These are phyloP conservation scores for Pythium rishiriense DNA, from an alignment of 352 stramenopile species.

Conservation along the genomic window DNA sequence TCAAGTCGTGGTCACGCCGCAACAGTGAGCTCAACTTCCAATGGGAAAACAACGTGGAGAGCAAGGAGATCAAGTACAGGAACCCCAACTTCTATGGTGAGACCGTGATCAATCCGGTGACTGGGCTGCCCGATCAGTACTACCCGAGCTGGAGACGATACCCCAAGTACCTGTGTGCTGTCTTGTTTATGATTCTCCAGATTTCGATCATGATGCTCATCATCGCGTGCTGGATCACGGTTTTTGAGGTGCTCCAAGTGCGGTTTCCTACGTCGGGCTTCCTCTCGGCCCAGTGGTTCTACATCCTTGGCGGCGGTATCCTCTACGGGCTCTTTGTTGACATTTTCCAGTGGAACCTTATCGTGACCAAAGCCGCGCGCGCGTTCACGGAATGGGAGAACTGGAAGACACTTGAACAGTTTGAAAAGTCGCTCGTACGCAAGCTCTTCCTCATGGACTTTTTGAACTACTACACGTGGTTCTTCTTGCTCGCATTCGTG, in stretches of 20 bases:
- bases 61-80: conserved; percentile 66
- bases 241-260: conserved; percentile 77
- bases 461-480: conserved; percentile 90
- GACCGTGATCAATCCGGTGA: conserved; percentile 61
- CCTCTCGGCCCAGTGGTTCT: conserved; percentile 82
- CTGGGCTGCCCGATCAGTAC: conserved; percentile 54
- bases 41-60: conserved; percentile 73
- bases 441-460: conserved; percentile 88
- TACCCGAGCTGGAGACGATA: conserved; percentile 79
- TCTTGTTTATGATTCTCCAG: conserved; percentile 76
- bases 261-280: conserved; percentile 62
- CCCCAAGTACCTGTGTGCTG: conserved; percentile 64
- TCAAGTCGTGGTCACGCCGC: conserved; percentile 77
- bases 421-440: conserved; percentile 73
- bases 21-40: conserved; percentile 74
- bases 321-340: conserved; percentile 83
- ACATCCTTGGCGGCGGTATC: conserved; percentile 73
- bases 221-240: conserved; percentile 83
- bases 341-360: conserved; percentile 80
- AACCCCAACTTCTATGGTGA: conserved; percentile 73
- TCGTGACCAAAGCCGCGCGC: conserved; percentile 70
- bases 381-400: conserved; percentile 84
- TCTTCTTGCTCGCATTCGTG: conserved; percentile 84
- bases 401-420: conserved; percentile 84
- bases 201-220: conserved; percentile 87